Percentiles rank a stretch among this genome's conserved stretches.
These are phyloP conservation scores for Salix arbutifolia DNA, from an alignment of 345 rosid genomes.

Conservation along the genomic window DNA sequence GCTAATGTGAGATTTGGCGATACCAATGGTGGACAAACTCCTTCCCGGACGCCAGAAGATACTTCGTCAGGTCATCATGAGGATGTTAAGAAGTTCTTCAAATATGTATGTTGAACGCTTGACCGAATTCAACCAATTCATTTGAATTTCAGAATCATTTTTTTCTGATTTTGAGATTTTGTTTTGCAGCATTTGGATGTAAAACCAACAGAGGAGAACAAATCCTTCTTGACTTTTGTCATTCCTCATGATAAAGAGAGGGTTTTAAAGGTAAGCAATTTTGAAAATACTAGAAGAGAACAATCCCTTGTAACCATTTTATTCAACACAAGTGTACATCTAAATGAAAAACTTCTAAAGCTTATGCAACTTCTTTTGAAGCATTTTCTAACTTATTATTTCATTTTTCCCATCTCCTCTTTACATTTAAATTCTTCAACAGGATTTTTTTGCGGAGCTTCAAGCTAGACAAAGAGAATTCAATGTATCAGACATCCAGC, in stretches of 20 bases:
- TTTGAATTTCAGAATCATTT: neutral
- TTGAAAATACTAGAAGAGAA: neutral
- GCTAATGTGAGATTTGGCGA: constrained; percentile 67
- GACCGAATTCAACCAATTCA: neutral
- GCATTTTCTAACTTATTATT: neutral
- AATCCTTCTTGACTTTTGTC: constrained; percentile 67
- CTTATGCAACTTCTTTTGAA: too few relatives aligned
- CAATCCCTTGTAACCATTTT: too few relatives aligned
- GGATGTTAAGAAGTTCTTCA: constrained; percentile 67
- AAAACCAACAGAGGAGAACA: constrained; percentile 63
- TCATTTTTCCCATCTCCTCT: neutral
- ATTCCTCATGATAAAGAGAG: constrained; percentile 78
- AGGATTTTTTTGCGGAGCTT: constrained; percentile 66
- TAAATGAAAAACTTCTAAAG: too few relatives aligned
- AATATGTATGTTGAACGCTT: constrained; percentile 44
- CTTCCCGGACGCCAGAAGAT: constrained; percentile 30
- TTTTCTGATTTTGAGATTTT: constrained; percentile 12
- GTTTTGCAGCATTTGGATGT: constrained; percentile 58
- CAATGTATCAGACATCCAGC: constrained; percentile 77
- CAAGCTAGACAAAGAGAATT: constrained; percentile 61
- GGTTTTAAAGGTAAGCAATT: constrained; percentile 50
- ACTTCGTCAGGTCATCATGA: constrained; percentile 29
- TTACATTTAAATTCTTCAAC: constrained; percentile 10
- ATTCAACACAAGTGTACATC: too few relatives aligned
- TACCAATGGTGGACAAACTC: constrained; percentile 36